Evolutionary conservation across 2,329 filamentous ascomycete genomes (phyloP).

Genomic region (Clonostachys sp.): DNA sequence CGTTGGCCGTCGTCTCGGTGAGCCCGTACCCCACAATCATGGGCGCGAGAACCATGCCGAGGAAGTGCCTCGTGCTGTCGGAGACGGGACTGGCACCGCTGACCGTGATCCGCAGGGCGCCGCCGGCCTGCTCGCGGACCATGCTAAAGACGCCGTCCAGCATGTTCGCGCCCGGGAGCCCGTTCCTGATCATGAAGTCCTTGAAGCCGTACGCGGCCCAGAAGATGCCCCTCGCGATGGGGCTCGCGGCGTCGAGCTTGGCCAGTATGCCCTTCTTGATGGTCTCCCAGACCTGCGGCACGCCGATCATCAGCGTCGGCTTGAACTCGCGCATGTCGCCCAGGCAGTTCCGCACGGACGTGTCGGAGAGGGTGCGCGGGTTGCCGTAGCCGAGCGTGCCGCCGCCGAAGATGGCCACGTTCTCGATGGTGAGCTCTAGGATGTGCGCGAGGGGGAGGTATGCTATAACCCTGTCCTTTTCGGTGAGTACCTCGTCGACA

Average conservation of each 20-base stretch:
- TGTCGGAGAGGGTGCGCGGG: constrained; percentile 84
- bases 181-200: constrained; percentile 49
- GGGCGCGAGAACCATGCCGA: constrained; percentile 86
- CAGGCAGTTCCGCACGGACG: constrained; percentile 80
- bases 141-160: constrained; percentile 89
- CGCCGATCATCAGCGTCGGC: constrained; percentile 87
- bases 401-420: constrained; percentile 82
- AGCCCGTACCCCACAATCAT: constrained; percentile 95
- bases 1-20: constrained; percentile 87
- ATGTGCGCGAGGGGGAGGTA: constrained; percentile 96
- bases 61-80: constrained; percentile 81
- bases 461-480: constrained; percentile 75
- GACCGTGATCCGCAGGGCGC: constrained; percentile 82
- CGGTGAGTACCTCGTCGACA: constrained; percentile 73
- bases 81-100: constrained; percentile 92
- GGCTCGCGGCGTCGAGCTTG: constrained; percentile 69
- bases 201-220: constrained; percentile 60
- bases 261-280: constrained; percentile 89
- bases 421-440: constrained; percentile 94
- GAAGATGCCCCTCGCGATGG: constrained; percentile 75
- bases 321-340: constrained; percentile 91
- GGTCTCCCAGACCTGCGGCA: constrained; percentile 95
- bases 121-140: constrained; percentile 85
- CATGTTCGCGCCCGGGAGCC: constrained; percentile 61
- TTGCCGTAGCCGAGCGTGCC: constrained; percentile 92